A percentile compares a stretch with the other conserved stretches of the same genome.
phyloP scores from a whole-genome alignment of 371 early-diverging fungal genomes.

The Mucor mucedo region DNA sequence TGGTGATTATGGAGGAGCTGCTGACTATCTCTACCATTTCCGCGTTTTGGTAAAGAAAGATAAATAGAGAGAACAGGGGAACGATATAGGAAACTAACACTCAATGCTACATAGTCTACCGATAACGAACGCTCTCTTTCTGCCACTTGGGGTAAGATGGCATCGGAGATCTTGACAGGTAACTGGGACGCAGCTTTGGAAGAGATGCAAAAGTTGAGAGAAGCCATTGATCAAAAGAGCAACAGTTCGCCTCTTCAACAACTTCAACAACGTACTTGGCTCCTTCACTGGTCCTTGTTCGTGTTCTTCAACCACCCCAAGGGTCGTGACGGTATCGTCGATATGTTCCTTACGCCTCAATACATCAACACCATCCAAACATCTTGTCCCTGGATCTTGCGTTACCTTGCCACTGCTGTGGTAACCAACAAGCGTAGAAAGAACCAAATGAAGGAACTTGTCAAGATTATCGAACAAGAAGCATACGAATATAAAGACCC shows the following conservation, averaged over 20 bases:
- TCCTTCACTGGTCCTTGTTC: constrained; percentile 96
- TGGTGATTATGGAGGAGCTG: constrained; percentile 90
- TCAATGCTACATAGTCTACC: constrained; percentile 62
- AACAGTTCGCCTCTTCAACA: constrained; percentile 79
- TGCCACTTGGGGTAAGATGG: constrained; percentile 96
- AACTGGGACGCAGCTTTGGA: constrained; percentile 93
- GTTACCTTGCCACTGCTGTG: constrained; percentile 90
- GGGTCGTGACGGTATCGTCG: constrained; percentile 91
- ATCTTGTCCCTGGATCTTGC: constrained; percentile 93
- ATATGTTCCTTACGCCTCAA: constrained; percentile 88
- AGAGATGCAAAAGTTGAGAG: constrained; percentile 85
- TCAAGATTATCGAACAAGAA: constrained; percentile 88
- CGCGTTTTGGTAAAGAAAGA: constrained; percentile 74
- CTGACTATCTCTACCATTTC: constrained; percentile 93
- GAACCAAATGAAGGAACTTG: constrained; percentile 86
- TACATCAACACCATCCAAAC: constrained; percentile 97
- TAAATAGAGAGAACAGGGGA: no score
- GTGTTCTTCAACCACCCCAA: constrained; percentile 97
- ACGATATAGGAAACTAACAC: background rate
- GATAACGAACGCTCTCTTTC: constrained; percentile 80
- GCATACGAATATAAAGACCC: constrained; percentile 84
- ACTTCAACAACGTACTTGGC: constrained; percentile 91
- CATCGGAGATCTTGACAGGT: constrained; percentile 91
- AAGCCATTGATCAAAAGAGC: constrained; percentile 82
- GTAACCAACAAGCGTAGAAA: constrained; percentile 91